A percentile compares a stretch with the other conserved stretches of the same genome.
Evolutionary conservation across 1,284 basidiomycete genomes (phyloP).

Genomic region (Termitomyces sp.): DNA sequence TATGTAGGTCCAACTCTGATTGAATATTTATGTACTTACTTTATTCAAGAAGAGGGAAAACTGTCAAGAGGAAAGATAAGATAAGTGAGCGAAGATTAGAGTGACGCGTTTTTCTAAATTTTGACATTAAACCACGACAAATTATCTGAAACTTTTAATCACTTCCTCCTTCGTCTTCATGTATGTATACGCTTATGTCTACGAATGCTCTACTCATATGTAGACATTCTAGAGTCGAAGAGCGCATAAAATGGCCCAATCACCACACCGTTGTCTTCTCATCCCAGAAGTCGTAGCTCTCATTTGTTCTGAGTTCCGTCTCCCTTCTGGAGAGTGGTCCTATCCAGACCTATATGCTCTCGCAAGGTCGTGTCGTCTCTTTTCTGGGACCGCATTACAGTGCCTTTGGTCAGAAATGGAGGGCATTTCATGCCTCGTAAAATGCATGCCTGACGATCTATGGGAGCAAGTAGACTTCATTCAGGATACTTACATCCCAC

Average conservation of each 20-base stretch:
- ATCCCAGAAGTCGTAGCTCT: neutral
- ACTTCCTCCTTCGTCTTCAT: neutral
- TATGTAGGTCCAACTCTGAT: neutral
- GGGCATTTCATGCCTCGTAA: neutral
- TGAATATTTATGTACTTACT: too few relatives aligned
- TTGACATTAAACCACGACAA: too few relatives aligned
- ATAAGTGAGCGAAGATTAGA: neutral
- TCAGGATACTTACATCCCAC: neutral
- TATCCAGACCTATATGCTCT: neutral
- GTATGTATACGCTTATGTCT: neutral
- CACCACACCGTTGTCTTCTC: neutral
- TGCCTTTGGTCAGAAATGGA: neutral
- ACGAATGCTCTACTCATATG: neutral
- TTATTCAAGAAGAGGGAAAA: too few relatives aligned
- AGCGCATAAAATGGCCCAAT: neutral
- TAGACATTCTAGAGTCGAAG: neutral
- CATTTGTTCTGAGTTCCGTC: neutral
- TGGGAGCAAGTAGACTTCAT: neutral
- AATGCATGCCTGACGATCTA: conserved; percentile 8
- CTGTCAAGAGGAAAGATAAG: neutral
- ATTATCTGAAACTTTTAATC: too few relatives aligned
- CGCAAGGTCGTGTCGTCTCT: neutral
- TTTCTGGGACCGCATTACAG: neutral
- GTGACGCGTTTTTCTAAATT: too few relatives aligned
- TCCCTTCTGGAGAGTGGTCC: neutral